These are phyloP conservation scores for Colletotrichum chlorophyti DNA, from an alignment of 2,329 filamentous ascomycete genomes.

Conservation along the genomic window DNA sequence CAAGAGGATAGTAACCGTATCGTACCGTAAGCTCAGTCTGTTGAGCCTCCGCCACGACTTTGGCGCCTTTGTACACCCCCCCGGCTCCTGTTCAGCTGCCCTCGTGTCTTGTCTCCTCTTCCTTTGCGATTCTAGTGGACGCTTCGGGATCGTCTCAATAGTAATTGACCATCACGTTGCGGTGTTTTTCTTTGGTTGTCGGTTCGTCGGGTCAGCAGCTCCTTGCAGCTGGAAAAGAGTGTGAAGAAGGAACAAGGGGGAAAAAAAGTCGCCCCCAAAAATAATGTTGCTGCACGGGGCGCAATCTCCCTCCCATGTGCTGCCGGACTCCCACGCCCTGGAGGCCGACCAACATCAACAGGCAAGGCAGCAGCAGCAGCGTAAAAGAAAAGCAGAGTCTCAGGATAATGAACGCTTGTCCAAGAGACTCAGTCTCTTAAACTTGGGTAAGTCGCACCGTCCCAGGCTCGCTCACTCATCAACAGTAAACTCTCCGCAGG, in stretches of 20 bases:
- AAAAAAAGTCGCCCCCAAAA: constrained; percentile 10
- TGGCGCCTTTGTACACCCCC: constrained; percentile 9
- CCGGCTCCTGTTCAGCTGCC: constrained; percentile 2
- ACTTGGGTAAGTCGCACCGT: constrained; percentile 74
- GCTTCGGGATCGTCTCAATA: background rate
- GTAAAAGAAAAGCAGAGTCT: constrained; percentile 67
- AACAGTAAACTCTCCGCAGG: constrained; percentile 4
- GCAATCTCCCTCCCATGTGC: constrained; percentile 36
- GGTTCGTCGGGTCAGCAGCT: constrained; percentile 1
- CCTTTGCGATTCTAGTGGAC: constrained; percentile 19
- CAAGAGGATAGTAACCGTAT: background rate
- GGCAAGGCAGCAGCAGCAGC: constrained; percentile 35
- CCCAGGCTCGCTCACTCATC: no score
- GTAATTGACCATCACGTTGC: constrained; percentile 15
- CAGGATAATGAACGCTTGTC: constrained; percentile 77
- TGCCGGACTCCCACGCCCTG: constrained; percentile 23
- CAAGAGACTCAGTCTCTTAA: constrained; percentile 83
- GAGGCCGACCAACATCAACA: constrained; percentile 30
- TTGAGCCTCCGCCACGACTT: constrained; percentile 1
- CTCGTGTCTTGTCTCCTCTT: constrained; percentile 8
- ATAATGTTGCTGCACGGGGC: constrained; percentile 44
- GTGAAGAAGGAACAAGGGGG: background rate
- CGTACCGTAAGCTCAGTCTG: background rate
- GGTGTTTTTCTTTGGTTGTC: constrained; percentile 2
- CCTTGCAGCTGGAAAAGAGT: constrained; percentile 4